Conservation (phyloP, 345 rosid species). For the Hibiscus mutabilis region DNA sequence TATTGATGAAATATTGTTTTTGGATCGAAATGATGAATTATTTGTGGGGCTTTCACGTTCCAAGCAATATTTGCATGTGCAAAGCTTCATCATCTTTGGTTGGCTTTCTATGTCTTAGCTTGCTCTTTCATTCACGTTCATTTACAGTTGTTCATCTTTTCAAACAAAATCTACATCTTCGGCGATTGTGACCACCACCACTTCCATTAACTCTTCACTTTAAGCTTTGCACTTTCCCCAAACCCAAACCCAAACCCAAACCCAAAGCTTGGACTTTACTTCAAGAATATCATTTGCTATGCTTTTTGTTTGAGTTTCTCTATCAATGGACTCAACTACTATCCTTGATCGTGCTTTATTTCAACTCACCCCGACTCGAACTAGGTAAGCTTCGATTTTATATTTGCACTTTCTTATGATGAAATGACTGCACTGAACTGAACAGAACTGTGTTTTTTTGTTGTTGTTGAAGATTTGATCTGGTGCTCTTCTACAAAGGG, state of each 20-base stretch:
- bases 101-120: not conserved
- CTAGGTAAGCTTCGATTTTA: conserved; percentile 39
- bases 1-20: not conserved
- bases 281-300: not conserved
- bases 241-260: not conserved
- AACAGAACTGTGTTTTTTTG: not conserved
- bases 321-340: conserved; percentile 47
- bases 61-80: conserved; percentile 4
- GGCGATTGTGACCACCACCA: not conserved
- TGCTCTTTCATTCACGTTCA: conserved; percentile 8
- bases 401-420: not conserved
- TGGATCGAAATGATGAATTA: not conserved
- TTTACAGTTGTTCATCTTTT: not conserved
- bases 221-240: not conserved
- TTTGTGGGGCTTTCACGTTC: not conserved
- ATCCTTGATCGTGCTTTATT: conserved; percentile 68
- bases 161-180: not conserved
- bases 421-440: not conserved
- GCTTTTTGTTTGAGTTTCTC: not conserved
- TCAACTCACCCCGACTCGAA: conserved; percentile 90
- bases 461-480: conserved; percentile 52
- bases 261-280: conserved; percentile 1
- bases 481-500: conserved; percentile 55
- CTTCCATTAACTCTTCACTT: not conserved
- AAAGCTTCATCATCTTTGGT: not conserved